phyloP scores from a whole-genome alignment of 176 grass and related monocot genomes.

The Zoysia pacifica region DNA sequence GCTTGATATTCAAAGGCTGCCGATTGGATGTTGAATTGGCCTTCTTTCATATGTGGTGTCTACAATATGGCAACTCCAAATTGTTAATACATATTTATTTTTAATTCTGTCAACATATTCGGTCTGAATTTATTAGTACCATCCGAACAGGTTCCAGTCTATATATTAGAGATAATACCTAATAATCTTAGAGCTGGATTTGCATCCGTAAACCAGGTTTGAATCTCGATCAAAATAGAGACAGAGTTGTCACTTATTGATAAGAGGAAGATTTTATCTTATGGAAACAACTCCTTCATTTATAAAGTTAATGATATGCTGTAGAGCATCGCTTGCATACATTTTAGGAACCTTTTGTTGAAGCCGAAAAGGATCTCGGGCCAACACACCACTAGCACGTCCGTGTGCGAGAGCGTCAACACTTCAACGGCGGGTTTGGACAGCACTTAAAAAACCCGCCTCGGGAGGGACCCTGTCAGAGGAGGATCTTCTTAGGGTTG shows the following conservation, averaged over 20 bases:
- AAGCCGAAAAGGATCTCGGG: too few species aligned
- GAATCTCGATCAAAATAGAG: neutral
- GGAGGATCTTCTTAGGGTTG: too few species aligned
- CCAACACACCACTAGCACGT: too few species aligned
- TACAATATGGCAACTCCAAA: neutral
- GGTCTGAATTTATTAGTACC: conserved; percentile 21
- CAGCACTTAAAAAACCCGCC: too few species aligned
- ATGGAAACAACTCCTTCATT: neutral
- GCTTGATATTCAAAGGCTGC: conserved; percentile 74
- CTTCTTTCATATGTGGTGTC: conserved; percentile 83
- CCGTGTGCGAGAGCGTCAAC: too few species aligned
- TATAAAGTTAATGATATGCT: conserved; percentile 81
- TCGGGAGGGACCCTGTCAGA: too few species aligned
- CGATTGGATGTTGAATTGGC: conserved; percentile 69
- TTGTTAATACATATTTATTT: neutral
- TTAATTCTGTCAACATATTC: neutral
- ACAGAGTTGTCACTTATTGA: conserved; percentile 7
- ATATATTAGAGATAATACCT: conserved; percentile 86
- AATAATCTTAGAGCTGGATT: conserved; percentile 85
- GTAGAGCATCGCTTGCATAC: conserved; percentile 64
- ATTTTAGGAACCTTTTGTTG: conserved; percentile 61
- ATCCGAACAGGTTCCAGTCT: conserved; percentile 71
- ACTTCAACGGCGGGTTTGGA: too few species aligned
- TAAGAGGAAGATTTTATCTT: neutral
- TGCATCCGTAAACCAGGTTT: conserved; percentile 71